Evolutionary conservation across 225 moss, liverwort and hornwort genomes (phyloP), one percentile per base, ranked within the genome.

Genomic region (Ulota crispa): DNA sequence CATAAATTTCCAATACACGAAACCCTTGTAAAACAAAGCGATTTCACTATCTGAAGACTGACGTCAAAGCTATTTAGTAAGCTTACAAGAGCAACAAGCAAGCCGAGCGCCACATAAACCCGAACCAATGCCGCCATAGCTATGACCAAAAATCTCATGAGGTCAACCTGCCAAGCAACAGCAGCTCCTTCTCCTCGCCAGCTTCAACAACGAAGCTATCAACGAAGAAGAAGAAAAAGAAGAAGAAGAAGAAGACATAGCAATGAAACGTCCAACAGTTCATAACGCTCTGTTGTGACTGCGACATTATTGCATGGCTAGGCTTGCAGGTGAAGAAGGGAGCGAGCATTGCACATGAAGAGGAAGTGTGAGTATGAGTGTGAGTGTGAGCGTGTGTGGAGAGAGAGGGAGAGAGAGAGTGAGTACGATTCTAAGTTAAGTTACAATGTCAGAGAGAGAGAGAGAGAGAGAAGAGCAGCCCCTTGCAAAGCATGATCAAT

Each of bases 71-170:
- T 11, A 21, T 9, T 0, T 12, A 21, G 9, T 59, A 36, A 23
- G 81, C 87, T 87, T 57, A 87, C 87, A 74, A 74, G 55, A 15
- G 57, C 72, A 15, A 64, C 45, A 12, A 74, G 55, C 73, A 87
- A 69, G 37, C 77, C 81, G 7, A 87, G 69, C 47, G 55, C 47
- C 27, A 24, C 31, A 20, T 68, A 69, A 55, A 77, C 56, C 8
- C 64, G 71, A 54, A 69, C 23, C 55, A 24, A 24, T 55, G 68
- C 24, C 73, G 78, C 84, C 87, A 87, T 87, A 50, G 73, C 77
- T 76, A 43, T 13, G 76, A 64, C 32, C 43, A 30, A 6, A 6
- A 16, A 10, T 14, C 43, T 34, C 47, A 62, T 70, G 43, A 74
- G 52, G 52, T 52, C 66, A 57, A 66, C 77, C 41, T 42, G 14